A percentile compares a stretch with the other conserved stretches of the same genome.
phyloP scores from a whole-genome alignment of 2,329 filamentous ascomycete genomes.

The Cladosporium sphaerospermum region DNA sequence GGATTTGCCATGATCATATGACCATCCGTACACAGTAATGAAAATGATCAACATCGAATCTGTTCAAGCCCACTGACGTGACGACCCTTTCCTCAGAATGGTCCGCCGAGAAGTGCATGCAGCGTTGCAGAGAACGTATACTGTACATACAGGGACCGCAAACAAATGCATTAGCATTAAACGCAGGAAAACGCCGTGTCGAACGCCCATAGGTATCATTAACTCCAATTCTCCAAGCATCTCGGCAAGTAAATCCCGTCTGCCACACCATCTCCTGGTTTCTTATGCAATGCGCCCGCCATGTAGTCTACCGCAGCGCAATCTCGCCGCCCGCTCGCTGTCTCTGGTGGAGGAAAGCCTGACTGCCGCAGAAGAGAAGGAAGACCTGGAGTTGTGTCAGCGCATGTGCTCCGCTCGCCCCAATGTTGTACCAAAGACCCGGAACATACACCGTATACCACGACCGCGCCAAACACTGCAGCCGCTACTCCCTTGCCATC shows the following conservation, averaged over 20 bases:
- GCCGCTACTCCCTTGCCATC: conserved; percentile 72
- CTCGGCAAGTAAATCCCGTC: neutral
- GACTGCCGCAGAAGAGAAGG: conserved; percentile 83
- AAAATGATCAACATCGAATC: no score
- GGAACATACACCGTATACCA: conserved; percentile 75
- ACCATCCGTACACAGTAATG: no score
- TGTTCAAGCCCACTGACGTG: no score
- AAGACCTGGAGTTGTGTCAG: conserved; percentile 57
- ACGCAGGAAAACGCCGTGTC: neutral
- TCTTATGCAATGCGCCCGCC: conserved; percentile 7
- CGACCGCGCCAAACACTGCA: conserved; percentile 80
- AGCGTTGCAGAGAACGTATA: neutral
- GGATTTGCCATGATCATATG: no score
- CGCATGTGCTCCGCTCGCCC: conserved; percentile 1
- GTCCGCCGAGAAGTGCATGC: no score
- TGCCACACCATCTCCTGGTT: neutral
- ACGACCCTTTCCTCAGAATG: no score
- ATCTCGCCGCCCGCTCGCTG: conserved; percentile 80
- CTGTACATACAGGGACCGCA: neutral
- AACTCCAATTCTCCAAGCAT: neutral
- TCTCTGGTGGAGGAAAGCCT: conserved; percentile 79
- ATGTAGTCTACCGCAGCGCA: conserved; percentile 51
- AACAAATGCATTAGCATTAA: neutral
- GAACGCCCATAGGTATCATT: neutral
- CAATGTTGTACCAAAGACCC: neutral